Evolutionary conservation across 2,329 filamentous ascomycete genomes (phyloP).

Genomic region (Pyrenochaeta sp.): DNA sequence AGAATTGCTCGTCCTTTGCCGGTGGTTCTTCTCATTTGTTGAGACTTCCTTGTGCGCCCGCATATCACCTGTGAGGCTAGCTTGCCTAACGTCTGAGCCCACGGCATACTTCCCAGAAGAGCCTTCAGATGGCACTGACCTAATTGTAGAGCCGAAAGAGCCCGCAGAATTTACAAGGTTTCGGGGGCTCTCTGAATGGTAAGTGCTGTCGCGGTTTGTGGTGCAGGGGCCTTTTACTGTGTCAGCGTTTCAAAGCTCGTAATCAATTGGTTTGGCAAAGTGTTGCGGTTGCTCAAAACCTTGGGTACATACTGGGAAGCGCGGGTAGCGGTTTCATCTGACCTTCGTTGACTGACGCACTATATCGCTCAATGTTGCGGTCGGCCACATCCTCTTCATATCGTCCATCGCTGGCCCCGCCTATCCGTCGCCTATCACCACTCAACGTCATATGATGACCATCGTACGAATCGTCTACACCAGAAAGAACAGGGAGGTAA

Average conservation of each 20-base stretch:
- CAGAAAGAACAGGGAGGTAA: slow-evolving; percentile 25
- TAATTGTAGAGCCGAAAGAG: slow-evolving; percentile 7
- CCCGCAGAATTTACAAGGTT: not conserved
- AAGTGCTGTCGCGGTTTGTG: not conserved
- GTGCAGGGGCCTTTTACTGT: slow-evolving; percentile 5
- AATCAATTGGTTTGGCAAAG: too few relatives aligned
- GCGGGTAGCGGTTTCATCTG: slow-evolving; percentile 10
- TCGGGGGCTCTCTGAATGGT: not conserved
- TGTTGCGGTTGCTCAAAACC: not conserved
- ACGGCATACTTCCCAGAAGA: slow-evolving; percentile 7
- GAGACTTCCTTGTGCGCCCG: too few relatives aligned
- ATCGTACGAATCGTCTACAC: slow-evolving; percentile 12
- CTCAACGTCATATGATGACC: slow-evolving; percentile 28
- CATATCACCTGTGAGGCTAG: too few relatives aligned
- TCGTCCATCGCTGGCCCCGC: slow-evolving; percentile 12
- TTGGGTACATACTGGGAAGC: slow-evolving; percentile 15
- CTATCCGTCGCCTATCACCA: slow-evolving; percentile 25
- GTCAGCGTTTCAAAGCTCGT: not conserved
- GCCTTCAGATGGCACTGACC: slow-evolving; percentile 6
- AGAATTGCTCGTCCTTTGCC: too few relatives aligned
- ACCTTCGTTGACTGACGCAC: slow-evolving; percentile 9
- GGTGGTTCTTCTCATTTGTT: too few relatives aligned
- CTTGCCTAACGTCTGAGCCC: too few relatives aligned
- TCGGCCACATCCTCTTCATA: slow-evolving; percentile 65
- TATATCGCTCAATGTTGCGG: slow-evolving; percentile 32